A percentile compares a stretch with the other conserved stretches of the same genome.
Evolutionary conservation across 306 rosid species (phyloP).

Genomic region (Heteromeles arbutifolia): DNA sequence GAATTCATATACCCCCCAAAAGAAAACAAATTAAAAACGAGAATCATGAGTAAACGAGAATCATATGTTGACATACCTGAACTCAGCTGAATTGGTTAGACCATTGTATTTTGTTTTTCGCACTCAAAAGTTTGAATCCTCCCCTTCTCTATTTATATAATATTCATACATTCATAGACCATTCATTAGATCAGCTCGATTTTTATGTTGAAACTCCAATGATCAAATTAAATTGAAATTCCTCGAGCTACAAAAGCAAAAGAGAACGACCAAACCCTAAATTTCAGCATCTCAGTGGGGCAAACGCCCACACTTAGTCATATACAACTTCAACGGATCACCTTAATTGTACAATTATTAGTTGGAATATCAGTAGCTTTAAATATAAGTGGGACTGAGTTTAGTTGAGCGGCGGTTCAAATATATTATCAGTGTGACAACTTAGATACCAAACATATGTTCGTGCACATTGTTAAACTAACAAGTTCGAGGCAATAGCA

Average conservation of each 20-base stretch:
- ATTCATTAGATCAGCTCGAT: not conserved
- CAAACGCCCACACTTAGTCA: not conserved
- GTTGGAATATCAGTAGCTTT: not conserved
- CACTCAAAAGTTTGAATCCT: not conserved
- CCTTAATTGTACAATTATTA: not conserved
- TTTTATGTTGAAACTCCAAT: not conserved
- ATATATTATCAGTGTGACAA: not conserved
- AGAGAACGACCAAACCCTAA: not conserved
- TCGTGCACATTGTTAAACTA: not conserved
- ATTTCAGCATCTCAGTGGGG: conserved; percentile 3
- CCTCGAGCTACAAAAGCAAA: not conserved
- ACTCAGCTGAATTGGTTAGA: too few species aligned
- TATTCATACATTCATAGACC: too few species aligned
- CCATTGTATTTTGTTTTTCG: too few species aligned
- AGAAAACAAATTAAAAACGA: too few species aligned
- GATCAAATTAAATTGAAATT: not conserved
- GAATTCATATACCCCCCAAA: not conserved
- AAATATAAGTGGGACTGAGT: conserved; percentile 17
- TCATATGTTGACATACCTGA: too few species aligned
- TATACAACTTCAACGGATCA: not conserved
- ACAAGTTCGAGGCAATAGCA: not conserved
- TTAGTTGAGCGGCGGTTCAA: conserved; percentile 6
- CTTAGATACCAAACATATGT: not conserved
- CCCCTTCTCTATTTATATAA: not conserved
- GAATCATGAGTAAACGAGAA: too few species aligned